These are phyloP conservation scores for Diutina pseudorugosa DNA, from an alignment of 1,139 yeast genomes.

Conservation along the genomic window DNA sequence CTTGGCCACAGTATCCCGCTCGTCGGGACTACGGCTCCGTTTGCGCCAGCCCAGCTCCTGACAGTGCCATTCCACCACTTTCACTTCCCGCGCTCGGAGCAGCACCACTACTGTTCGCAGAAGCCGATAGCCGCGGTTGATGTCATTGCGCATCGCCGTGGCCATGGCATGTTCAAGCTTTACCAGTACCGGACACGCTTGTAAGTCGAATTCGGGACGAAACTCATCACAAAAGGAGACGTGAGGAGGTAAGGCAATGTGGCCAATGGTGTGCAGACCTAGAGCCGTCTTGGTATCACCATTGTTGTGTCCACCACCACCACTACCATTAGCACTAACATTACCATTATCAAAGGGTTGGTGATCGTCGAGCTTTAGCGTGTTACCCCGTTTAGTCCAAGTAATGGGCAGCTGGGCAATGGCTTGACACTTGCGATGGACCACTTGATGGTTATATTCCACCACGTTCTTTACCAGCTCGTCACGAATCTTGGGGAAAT, in stretches of 20 bases:
- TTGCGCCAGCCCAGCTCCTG: background rate
- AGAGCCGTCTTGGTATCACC: too few species aligned
- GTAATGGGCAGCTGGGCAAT: background rate
- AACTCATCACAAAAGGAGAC: slow-evolving; percentile 2
- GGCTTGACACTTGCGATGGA: slow-evolving; percentile 15
- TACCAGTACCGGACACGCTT: slow-evolving; percentile 19
- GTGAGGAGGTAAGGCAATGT: background rate
- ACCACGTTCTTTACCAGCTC: slow-evolving; percentile 12
- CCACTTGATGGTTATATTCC: slow-evolving; percentile 15
- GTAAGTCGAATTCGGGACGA: slow-evolving; percentile 8
- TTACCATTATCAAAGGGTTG: too few species aligned
- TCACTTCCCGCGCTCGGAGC: slow-evolving; percentile 45
- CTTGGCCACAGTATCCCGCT: background rate
- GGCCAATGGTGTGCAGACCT: background rate
- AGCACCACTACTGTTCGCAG: slow-evolving; percentile 33
- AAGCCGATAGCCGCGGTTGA: slow-evolving; percentile 10
- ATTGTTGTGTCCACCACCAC: too few species aligned
- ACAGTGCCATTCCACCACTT: slow-evolving; percentile 29
- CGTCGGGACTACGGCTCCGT: background rate
- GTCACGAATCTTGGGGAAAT: slow-evolving; percentile 14
- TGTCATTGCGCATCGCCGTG: slow-evolving; percentile 44
- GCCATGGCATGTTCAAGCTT: slow-evolving; percentile 42
- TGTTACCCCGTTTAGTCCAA: background rate
- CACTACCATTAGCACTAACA: too few species aligned
- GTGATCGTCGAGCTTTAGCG: background rate